Conservation (phyloP, 2,329 filamentous ascomycete genomes). For the Monosporascus sp. region DNA sequence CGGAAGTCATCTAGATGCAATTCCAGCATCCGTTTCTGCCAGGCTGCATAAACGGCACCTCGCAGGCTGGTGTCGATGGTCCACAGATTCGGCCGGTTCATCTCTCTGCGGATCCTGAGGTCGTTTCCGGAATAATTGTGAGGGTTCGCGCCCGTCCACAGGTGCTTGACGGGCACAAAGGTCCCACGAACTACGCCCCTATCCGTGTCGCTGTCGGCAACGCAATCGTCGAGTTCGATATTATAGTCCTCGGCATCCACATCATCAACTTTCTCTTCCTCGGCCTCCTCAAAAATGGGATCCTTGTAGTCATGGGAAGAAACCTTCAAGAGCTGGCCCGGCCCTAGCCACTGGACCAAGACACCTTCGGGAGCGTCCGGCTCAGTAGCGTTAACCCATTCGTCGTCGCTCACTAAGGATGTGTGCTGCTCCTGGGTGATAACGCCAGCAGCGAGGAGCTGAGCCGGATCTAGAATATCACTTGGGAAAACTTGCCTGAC, state of each 20-base stretch:
- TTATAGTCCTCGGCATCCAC: constrained; percentile 50
- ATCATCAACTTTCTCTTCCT: constrained; percentile 50
- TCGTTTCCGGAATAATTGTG: constrained; percentile 14
- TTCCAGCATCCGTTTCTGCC: constrained; percentile 52
- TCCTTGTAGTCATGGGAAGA: constrained; percentile 12
- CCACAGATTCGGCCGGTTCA: constrained; percentile 50
- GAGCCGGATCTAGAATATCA: constrained; percentile 45
- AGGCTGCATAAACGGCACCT: constrained; percentile 60
- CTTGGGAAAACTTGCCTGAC: constrained; percentile 33
- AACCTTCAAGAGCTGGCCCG: constrained; percentile 36
- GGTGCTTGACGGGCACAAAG: constrained; percentile 36
- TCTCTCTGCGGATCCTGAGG: constrained; percentile 29
- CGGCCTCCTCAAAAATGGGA: constrained; percentile 20
- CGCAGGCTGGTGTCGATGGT: constrained; percentile 50
- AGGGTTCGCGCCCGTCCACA: constrained; percentile 31
- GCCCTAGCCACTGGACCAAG: constrained; percentile 53
- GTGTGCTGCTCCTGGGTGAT: constrained; percentile 59
- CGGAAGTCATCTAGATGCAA: constrained; percentile 42
- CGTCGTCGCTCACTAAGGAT: constrained; percentile 49
- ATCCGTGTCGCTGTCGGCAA: constrained; percentile 30
- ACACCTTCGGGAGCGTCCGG: constrained; percentile 18
- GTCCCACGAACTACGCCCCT: constrained; percentile 38
- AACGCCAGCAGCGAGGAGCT: constrained; percentile 49
- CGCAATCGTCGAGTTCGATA: constrained; percentile 29
- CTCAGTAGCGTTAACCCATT: constrained; percentile 19